phyloP scores from a whole-genome alignment of 495 filamentous ascomycete species.

The Echria macrotheca region DNA sequence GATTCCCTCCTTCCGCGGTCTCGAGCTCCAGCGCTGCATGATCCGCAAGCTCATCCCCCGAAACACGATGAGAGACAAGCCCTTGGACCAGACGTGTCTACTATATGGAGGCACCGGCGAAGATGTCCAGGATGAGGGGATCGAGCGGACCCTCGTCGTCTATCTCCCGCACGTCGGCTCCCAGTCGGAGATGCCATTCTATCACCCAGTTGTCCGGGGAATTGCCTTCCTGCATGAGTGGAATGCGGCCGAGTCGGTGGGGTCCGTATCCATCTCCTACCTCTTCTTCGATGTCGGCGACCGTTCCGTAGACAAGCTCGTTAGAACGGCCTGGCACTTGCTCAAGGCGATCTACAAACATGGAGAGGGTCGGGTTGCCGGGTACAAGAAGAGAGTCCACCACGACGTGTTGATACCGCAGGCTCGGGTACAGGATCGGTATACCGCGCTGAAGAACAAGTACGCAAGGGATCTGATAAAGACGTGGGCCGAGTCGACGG shows the following conservation, averaged over 20 bases:
- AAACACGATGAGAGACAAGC: slow-evolving; percentile 67
- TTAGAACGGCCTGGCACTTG: slow-evolving; percentile 65
- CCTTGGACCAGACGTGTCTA: slow-evolving; percentile 75
- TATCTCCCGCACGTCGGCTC: slow-evolving; percentile 73
- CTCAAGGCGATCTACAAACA: slow-evolving; percentile 72
- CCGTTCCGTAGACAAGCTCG: slow-evolving; percentile 45
- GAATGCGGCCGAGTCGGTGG: slow-evolving; percentile 31
- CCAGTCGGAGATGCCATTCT: slow-evolving; percentile 67
- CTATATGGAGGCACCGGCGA: slow-evolving; percentile 43
- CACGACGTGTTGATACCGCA: slow-evolving; percentile 74
- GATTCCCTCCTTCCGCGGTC: slow-evolving; percentile 22
- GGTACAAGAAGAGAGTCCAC: slow-evolving; percentile 68
- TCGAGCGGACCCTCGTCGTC: slow-evolving; percentile 55
- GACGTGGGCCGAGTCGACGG: slow-evolving; percentile 77
- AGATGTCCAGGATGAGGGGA: slow-evolving; percentile 2
- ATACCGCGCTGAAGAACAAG: slow-evolving; percentile 68
- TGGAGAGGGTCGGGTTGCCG: slow-evolving; percentile 53
- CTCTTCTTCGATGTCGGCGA: slow-evolving; percentile 49
- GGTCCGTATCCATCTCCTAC: slow-evolving; percentile 63
- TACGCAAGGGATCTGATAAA: slow-evolving; percentile 64
- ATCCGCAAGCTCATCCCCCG: slow-evolving; percentile 74
- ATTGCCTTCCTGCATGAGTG: slow-evolving; percentile 71
- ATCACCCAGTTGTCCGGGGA: slow-evolving; percentile 70
- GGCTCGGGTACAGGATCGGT: slow-evolving; percentile 70
- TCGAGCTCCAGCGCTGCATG: slow-evolving; percentile 39